A percentile compares a stretch with the other conserved stretches of the same genome.
Evolutionary conservation across 371 early-diverging fungal genomes (phyloP).

Genomic region (Lichtheimia ornata): DNA sequence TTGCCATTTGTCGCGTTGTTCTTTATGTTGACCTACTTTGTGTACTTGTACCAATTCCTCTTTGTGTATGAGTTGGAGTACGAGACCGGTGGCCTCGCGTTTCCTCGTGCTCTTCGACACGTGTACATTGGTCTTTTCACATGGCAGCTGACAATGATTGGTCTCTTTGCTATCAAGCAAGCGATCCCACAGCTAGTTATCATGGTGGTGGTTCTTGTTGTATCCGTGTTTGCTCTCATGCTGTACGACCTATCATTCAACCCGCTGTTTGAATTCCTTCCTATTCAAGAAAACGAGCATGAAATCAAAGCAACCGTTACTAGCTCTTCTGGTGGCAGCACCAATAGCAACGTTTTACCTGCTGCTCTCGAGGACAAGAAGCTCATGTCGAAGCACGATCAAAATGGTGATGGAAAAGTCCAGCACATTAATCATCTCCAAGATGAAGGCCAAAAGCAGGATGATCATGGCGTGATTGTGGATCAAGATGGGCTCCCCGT

Average conservation of each 20-base stretch:
- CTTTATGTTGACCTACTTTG: conserved; percentile 72
- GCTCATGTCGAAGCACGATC: not conserved
- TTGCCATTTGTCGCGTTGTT: conserved; percentile 73
- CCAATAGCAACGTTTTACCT: no score
- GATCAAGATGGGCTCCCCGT: not conserved
- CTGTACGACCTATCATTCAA: conserved; percentile 65
- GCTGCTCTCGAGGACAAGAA: conserved; percentile 1
- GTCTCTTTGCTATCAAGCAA: conserved; percentile 63
- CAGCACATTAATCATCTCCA: not conserved
- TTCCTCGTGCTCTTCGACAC: conserved; percentile 68
- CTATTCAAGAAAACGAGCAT: conserved; percentile 22
- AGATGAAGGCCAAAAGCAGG: not conserved
- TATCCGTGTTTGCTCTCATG: conserved; percentile 47
- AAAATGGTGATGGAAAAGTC: not conserved
- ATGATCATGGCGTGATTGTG: no score
- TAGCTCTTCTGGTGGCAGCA: not conserved
- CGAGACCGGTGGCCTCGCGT: conserved; percentile 70
- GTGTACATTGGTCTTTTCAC: conserved; percentile 69
- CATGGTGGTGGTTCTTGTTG: conserved; percentile 51
- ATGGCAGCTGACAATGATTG: conserved; percentile 67
- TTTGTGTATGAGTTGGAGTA: conserved; percentile 69
- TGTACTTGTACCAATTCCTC: conserved; percentile 81
- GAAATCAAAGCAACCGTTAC: not conserved
- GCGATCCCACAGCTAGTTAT: conserved; percentile 55
- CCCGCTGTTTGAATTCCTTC: conserved; percentile 67